Evolutionary conservation across 169 alveolate species (phyloP).

Genomic region (Cryptosporidium tyzzeri): DNA sequence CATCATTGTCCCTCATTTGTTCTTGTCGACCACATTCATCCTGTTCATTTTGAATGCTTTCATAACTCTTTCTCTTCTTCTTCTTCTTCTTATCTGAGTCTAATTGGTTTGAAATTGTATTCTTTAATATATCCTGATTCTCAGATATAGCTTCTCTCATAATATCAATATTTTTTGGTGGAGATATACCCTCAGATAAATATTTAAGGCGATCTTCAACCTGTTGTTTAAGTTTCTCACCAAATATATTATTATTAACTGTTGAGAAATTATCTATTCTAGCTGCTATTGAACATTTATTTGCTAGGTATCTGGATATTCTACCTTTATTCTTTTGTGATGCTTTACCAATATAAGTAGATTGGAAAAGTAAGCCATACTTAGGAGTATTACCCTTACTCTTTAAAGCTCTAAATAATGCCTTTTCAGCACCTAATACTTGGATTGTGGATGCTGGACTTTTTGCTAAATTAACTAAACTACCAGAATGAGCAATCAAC

Average conservation of each 20-base stretch:
- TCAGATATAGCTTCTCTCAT: conserved; percentile 87
- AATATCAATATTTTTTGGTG: conserved; percentile 87
- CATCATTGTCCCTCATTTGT: neutral
- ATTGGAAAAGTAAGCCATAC: conserved; percentile 97
- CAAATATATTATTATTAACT: conserved; percentile 87
- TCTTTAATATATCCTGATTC: conserved; percentile 67
- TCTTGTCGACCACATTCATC: neutral
- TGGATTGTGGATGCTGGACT: conserved; percentile 97
- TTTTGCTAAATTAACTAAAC: conserved; percentile 93
- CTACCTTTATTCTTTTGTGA: conserved; percentile 94
- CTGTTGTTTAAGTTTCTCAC: conserved; percentile 92
- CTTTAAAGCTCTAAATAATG: conserved; percentile 97
- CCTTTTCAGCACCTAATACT: conserved; percentile 97
- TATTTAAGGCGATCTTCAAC: conserved; percentile 95
- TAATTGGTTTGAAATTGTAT: conserved; percentile 72
- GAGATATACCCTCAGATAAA: conserved; percentile 87
- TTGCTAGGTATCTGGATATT: conserved; percentile 96
- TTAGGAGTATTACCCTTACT: conserved; percentile 98
- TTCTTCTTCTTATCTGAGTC: conserved; percentile 76
- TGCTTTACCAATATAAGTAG: conserved; percentile 96
- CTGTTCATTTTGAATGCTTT: conserved; percentile 17
- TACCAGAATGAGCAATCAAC: conserved; percentile 97
- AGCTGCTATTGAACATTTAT: conserved; percentile 97
- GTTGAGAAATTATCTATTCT: conserved; percentile 94
- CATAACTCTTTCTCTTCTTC: conserved; percentile 70